Evolutionary conservation across 768 basidiomycete genomes (phyloP), one percentile per base, ranked within the genome.

Genomic region (Neoboletus brunneissimus): DNA sequence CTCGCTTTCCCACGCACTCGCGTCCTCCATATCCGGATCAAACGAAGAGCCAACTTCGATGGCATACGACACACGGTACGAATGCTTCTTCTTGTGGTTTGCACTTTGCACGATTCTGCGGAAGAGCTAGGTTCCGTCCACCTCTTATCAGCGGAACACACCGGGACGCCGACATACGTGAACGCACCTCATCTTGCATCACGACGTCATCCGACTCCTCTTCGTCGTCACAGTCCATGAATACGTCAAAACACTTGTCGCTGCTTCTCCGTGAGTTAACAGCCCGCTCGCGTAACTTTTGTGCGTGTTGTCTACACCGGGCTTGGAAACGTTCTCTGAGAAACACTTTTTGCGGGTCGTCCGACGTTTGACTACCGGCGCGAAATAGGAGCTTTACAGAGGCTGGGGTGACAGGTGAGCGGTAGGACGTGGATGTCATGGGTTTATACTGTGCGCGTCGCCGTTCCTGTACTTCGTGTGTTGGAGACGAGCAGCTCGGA

Each of bases 1-100:
- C 44, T 82, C 82, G 29, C 70, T 62, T 67, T 88, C 87, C 87
- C 86, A 89, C n/a, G 68, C 64, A 22, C 62, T 72, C 5, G 81
- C 67, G 54, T 89, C 86, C 34, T 90, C 86, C 64, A 88, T 71
- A 66, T 83, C 82, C 5, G 88, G 88, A 65, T 90, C 88, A 55
- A 88, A 82, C 1, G 88, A 89, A 16, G 87, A 88, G 6, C 88
- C 88, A 4, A 90, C 87, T 55, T 89, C 87, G 18, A 73, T 66
- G 27, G 81, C 78, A 57, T 86, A 90, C 2, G 87, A 89, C 3
- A 87, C 66, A 10, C 81, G 78, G 61, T 85, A 88, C 2, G 76
- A 68, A 64, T 88, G 81, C 3, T 67, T 73, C 18, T 73, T 67
- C 62, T 79, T 84, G 12, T 77, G 74, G 32, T 76, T 77, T 13